These are phyloP conservation scores for Ambrosia hybrid DNA, from an alignment of 140 eudicot species.

Conservation along the genomic window DNA sequence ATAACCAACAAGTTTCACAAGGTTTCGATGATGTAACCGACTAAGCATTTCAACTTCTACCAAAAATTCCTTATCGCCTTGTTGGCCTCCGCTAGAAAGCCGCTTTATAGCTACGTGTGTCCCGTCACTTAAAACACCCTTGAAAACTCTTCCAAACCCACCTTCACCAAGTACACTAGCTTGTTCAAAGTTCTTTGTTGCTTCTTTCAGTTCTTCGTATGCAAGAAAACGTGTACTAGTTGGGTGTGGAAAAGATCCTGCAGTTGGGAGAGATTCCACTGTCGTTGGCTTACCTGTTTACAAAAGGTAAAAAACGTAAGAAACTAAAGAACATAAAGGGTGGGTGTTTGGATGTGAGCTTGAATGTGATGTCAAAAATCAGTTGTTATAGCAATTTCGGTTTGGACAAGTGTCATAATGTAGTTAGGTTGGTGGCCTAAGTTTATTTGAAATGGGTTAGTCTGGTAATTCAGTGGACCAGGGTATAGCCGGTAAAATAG, in stretches of 20 bases:
- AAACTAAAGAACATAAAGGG: not conserved
- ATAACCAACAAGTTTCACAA: slow-evolving; percentile 96
- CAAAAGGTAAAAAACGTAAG: not conserved
- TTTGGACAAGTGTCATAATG: no score
- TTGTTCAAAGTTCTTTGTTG: slow-evolving; percentile 86
- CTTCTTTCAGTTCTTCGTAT: slow-evolving; percentile 91
- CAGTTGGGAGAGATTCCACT: slow-evolving; percentile 48
- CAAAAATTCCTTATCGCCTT: slow-evolving; percentile 91
- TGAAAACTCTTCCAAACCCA: slow-evolving; percentile 91
- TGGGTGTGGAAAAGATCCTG: slow-evolving; percentile 80
- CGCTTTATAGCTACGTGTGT: slow-evolving; percentile 92
- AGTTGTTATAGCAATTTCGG: no score
- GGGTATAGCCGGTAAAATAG: no score
- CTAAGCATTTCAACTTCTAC: slow-evolving; percentile 99
- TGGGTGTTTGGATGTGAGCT: not conserved
- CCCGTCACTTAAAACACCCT: slow-evolving; percentile 92
- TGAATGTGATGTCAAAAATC: no score
- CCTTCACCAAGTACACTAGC: slow-evolving; percentile 95
- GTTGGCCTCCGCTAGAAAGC: slow-evolving; percentile 92
- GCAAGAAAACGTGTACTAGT: slow-evolving; percentile 89
- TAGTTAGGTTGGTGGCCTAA: no score
- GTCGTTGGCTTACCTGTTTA: slow-evolving; percentile 53
- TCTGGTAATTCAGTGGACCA: no score
- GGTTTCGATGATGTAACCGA: slow-evolving; percentile 97
- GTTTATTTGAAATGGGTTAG: no score